Conservation (phyloP, 192 early-diverging fungal species). For the Coemansia sp. region DNA sequence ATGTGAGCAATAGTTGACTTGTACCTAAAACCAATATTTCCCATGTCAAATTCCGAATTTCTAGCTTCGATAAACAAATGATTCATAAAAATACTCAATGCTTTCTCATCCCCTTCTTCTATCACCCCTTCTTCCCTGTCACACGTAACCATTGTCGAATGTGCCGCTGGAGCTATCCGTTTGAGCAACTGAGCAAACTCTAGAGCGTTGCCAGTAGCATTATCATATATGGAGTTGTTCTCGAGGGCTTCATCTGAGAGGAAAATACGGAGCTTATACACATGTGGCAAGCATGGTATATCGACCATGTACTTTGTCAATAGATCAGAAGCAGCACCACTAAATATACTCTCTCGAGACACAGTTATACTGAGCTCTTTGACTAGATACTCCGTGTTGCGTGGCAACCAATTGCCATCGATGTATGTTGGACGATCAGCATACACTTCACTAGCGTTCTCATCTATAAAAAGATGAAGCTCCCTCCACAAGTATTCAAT, state of each 20-base stretch:
- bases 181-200: background rate
- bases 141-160: background rate
- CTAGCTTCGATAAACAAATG: background rate
- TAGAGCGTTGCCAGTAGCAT: background rate
- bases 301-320: background rate
- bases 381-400: background rate
- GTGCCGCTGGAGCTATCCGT: background rate
- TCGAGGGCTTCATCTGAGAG: background rate
- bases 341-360: background rate
- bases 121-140: background rate
- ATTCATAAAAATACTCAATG: background rate
- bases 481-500: background rate
- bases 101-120: background rate
- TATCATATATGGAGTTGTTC: too few species aligned
- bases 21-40: background rate
- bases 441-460: background rate
- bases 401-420: background rate
- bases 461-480: background rate
- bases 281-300: background rate
- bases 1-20: background rate
- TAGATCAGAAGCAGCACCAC: background rate
- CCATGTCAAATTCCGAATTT: background rate
- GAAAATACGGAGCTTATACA: background rate
- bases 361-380: constrained; percentile 1
- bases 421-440: background rate